Evolutionary conservation across 257 asterid species (phyloP).

Genomic region (Pogostemon cablin): DNA sequence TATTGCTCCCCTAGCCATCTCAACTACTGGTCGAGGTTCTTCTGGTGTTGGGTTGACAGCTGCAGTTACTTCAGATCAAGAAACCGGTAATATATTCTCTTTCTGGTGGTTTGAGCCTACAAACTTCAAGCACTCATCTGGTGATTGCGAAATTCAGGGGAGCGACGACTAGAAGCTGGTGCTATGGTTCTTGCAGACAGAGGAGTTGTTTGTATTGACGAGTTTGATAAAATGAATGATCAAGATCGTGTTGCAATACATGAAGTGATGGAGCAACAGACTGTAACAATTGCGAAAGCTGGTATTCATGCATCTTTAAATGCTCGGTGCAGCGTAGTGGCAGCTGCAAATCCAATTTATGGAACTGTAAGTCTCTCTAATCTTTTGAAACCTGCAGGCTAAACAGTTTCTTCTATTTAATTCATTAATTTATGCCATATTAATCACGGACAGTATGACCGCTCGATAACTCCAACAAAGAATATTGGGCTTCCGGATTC

Average conservation of each 20-base stretch:
- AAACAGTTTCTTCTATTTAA: conserved; percentile 1
- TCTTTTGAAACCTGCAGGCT: neutral
- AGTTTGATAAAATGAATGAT: conserved; percentile 96
- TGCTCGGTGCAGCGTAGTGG: conserved; percentile 98
- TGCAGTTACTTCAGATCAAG: conserved; percentile 98
- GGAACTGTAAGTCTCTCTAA: conserved; percentile 79
- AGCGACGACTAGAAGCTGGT: conserved; percentile 94
- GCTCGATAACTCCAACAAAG: conserved; percentile 92
- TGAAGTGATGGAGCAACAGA: conserved; percentile 99
- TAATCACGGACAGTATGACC: conserved; percentile 72
- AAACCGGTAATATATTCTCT: conserved; percentile 64
- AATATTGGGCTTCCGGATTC: conserved; percentile 99
- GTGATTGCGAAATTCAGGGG: conserved; percentile 51
- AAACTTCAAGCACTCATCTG: conserved; percentile 26
- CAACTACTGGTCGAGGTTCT: conserved; percentile 98
- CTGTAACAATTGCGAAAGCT: conserved; percentile 98
- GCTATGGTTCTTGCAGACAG: conserved; percentile 99
- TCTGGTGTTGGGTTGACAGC: conserved; percentile 99
- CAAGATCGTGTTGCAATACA: conserved; percentile 99
- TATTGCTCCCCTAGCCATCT: conserved; percentile 95
- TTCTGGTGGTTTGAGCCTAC: conserved; percentile 27
- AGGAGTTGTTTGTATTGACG: conserved; percentile 96
- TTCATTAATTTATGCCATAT: conserved; percentile 26
- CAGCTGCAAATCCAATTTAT: conserved; percentile 98
- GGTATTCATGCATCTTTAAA: conserved; percentile 97